These are phyloP conservation scores for Trametes cingulata DNA, from an alignment of 768 basidiomycete species.

Conservation along the genomic window DNA sequence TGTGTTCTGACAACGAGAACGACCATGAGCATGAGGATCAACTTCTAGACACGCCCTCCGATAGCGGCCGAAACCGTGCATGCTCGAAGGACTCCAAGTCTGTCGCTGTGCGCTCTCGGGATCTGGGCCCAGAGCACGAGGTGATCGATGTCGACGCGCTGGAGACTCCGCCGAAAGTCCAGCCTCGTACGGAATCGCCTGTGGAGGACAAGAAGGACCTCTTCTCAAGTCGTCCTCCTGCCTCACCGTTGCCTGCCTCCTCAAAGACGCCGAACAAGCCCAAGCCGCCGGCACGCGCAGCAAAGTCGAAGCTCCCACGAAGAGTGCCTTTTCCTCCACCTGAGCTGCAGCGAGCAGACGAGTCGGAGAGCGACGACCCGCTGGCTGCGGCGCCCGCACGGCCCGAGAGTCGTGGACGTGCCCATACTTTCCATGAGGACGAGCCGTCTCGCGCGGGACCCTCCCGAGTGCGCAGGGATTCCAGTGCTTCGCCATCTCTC, in stretches of 20 bases:
- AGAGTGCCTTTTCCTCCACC: constrained; percentile 2
- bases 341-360: neutral
- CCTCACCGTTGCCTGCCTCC: constrained; percentile 57
- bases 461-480: neutral
- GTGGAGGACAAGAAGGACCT: constrained; percentile 33
- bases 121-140: constrained; percentile 11
- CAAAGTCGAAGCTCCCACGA: constrained; percentile 12
- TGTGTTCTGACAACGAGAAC: constrained; percentile 72
- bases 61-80: constrained; percentile 28
- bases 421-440: neutral
- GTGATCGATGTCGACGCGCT: constrained; percentile 28
- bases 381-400: neutral
- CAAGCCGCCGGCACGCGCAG: constrained; percentile 51
- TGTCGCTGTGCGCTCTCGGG: neutral
- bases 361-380: constrained; percentile 20
- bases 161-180: constrained; percentile 2
- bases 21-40: constrained; percentile 44
- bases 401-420: neutral
- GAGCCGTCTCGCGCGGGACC: neutral
- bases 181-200: neutral
- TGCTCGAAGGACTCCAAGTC: neutral
- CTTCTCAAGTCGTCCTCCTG: constrained; percentile 62
- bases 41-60: constrained; percentile 53
- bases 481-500: constrained; percentile 5
- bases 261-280: constrained; percentile 52